Percentiles rank a stretch among this genome's conserved stretches.
Evolutionary conservation across 495 filamentous ascomycete species (phyloP).

Genomic region (Penicillium arizonense): DNA sequence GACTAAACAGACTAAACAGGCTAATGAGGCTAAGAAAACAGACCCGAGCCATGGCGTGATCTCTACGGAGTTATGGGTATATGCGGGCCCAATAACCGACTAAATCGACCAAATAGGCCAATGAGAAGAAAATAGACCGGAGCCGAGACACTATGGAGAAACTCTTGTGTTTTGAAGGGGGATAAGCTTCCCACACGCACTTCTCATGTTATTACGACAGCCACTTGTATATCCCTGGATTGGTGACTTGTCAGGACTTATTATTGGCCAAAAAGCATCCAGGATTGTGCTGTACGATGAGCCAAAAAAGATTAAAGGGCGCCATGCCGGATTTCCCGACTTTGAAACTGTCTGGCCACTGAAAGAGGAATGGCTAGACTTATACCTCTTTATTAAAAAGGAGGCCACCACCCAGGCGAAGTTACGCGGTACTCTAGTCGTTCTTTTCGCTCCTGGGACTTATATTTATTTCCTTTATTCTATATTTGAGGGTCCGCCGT

Average conservation of each 20-base stretch:
- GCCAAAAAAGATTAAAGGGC: background rate
- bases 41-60: too few relatives aligned
- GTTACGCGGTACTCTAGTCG: background rate
- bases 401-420: background rate
- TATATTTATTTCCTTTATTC: background rate
- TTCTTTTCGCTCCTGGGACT: background rate
- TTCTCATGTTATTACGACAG: constrained; percentile 1
- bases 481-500: background rate
- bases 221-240: constrained; percentile 1
- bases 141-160: too few relatives aligned
- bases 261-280: background rate
- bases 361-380: background rate
- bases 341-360: background rate
- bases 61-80: too few relatives aligned
- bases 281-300: background rate
- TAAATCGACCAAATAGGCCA: too few relatives aligned
- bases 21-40: too few relatives aligned
- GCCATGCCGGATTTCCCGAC: background rate
- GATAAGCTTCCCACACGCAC: background rate
- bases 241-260: background rate
- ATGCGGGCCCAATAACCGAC: too few relatives aligned
- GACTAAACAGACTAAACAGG: too few relatives aligned
- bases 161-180: background rate
- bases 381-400: background rate
- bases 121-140: too few relatives aligned